Conservation (phyloP, 2,329 filamentous ascomycete genomes). For the Botrytis aclada region DNA sequence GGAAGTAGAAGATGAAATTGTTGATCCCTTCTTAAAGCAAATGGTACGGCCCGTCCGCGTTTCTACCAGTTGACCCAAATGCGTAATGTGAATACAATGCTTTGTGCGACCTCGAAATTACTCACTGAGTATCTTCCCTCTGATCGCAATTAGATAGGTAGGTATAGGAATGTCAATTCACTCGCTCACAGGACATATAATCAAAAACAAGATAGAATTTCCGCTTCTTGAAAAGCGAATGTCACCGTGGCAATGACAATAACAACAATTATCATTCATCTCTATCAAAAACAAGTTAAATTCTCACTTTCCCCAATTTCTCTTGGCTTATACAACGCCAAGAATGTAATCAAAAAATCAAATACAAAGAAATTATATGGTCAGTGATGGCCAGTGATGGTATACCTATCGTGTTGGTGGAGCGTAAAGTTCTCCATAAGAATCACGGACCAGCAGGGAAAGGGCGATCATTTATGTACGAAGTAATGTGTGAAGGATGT, state of each 20-base stretch:
- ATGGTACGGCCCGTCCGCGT: neutral
- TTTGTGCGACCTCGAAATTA: neutral
- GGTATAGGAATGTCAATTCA: neutral
- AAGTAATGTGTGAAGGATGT: neutral
- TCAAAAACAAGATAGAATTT: neutral
- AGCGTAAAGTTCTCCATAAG: neutral
- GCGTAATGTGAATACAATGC: neutral
- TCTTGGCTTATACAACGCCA: neutral
- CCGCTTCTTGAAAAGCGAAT: neutral
- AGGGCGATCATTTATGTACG: neutral
- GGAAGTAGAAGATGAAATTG: neutral
- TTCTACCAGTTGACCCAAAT: neutral
- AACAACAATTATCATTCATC: neutral
- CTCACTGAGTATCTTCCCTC: neutral
- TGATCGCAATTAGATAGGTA: neutral
- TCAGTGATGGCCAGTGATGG: no score
- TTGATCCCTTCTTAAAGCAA: neutral
- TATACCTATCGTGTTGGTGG: neutral
- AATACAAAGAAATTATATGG: neutral
- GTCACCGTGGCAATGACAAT: neutral
- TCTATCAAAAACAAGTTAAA: neutral
- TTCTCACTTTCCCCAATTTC: neutral
- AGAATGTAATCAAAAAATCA: constrained; percentile 3
- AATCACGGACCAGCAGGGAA: neutral
- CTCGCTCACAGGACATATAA: neutral